phyloP scores from a whole-genome alignment of 805 yeast species.

The Zygosaccharomyces gambellarensis region DNA sequence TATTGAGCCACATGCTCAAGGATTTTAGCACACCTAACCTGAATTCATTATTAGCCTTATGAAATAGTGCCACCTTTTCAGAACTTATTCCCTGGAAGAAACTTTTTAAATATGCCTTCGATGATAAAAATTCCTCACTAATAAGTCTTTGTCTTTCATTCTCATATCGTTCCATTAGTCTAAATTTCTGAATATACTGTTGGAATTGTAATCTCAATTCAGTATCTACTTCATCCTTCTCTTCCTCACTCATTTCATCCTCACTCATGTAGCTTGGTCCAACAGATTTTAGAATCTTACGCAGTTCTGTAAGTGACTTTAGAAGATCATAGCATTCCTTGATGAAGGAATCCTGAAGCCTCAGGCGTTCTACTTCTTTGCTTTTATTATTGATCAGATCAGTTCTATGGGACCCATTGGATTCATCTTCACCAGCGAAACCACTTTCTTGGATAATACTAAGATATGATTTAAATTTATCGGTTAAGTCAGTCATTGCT shows the following conservation, averaged over 20 bases:
- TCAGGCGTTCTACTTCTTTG: not conserved
- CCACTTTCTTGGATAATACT: constrained; percentile 22
- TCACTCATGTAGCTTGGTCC: constrained; percentile 29
- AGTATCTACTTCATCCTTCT: constrained; percentile 53
- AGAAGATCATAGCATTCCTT: constrained; percentile 30
- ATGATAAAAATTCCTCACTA: constrained; percentile 18
- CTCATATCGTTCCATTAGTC: constrained; percentile 49
- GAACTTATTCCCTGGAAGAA: constrained; percentile 32
- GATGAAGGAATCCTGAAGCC: constrained; percentile 28
- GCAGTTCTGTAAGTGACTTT: constrained; percentile 29
- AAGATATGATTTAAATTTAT: constrained; percentile 27
- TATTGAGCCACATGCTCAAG: constrained; percentile 41
- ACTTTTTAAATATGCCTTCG: constrained; percentile 25
- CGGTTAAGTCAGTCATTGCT: constrained; percentile 30
- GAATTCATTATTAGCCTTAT: constrained; percentile 39
- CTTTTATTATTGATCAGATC: not conserved
- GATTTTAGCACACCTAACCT: constrained; percentile 48
- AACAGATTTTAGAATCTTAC: constrained; percentile 24
- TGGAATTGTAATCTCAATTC: constrained; percentile 50
- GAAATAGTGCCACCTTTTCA: constrained; percentile 35
- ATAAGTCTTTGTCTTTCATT: constrained; percentile 36
- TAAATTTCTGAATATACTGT: constrained; percentile 47
- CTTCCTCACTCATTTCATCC: constrained; percentile 38
- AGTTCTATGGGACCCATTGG: not conserved
- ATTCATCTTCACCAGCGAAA: not conserved